Percentiles rank a stretch among this genome's conserved stretches.
These are phyloP conservation scores for Podospora conica DNA, from an alignment of 495 filamentous ascomycete species.

Conservation along the genomic window DNA sequence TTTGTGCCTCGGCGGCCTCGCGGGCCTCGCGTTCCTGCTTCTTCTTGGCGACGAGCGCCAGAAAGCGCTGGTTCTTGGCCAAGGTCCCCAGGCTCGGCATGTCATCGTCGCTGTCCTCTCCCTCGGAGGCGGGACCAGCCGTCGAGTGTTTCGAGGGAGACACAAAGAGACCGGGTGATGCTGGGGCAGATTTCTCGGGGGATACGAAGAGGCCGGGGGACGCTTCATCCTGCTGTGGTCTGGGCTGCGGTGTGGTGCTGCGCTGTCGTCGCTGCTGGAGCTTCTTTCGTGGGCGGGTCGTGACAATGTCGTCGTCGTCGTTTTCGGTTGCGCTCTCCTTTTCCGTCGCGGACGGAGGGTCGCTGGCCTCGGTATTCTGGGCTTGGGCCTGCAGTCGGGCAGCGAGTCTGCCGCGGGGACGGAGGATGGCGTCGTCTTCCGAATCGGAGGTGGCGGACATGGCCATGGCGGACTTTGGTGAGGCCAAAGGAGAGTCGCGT, in stretches of 20 bases:
- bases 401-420: slow-evolving; percentile 66
- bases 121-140: slow-evolving; percentile 8
- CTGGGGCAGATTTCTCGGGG: slow-evolving; percentile 18
- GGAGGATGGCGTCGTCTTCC: slow-evolving; percentile 40
- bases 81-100: slow-evolving; percentile 38
- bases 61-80: slow-evolving; percentile 51
- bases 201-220: slow-evolving; percentile 40
- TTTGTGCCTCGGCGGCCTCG: slow-evolving; percentile 50
- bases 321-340: neutral
- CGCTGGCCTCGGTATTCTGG: slow-evolving; percentile 14
- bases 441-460: slow-evolving; percentile 15
- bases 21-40: slow-evolving; percentile 60
- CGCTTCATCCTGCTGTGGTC: slow-evolving; percentile 7
- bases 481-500: slow-evolving; percentile 9
- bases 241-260: slow-evolving; percentile 29
- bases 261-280: slow-evolving; percentile 28
- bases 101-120: slow-evolving; percentile 42
- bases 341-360: slow-evolving; percentile 19
- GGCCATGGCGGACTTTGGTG: slow-evolving; percentile 6
- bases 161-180: slow-evolving; percentile 36
- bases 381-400: slow-evolving; percentile 53
- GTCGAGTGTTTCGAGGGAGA: slow-evolving; percentile 29
- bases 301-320: slow-evolving; percentile 17
- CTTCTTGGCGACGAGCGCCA: slow-evolving; percentile 65
- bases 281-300: slow-evolving; percentile 27